A percentile compares a stretch with the other conserved stretches of the same genome.
Conservation (phyloP, 2,329 filamentous ascomycete species). For the Fusarium hainanense region DNA sequence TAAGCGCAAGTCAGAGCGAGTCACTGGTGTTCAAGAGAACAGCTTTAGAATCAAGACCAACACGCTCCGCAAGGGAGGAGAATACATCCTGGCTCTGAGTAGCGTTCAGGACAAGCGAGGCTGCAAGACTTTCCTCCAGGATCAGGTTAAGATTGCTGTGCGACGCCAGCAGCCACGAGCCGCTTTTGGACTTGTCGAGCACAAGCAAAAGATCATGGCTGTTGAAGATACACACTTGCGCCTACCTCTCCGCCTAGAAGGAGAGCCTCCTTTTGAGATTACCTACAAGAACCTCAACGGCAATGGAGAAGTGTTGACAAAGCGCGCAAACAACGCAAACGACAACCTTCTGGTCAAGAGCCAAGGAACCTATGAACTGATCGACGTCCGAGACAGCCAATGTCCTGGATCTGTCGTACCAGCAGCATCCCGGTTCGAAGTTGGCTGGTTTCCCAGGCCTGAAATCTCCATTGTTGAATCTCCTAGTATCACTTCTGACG, state of each 20-base stretch:
- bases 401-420: conserved; percentile 86
- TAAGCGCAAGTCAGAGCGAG: conserved; percentile 77
- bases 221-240: conserved; percentile 80
- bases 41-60: conserved; percentile 80
- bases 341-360: conserved; percentile 73
- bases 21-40: conserved; percentile 70
- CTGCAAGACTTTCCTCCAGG: conserved; percentile 87
- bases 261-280: conserved; percentile 85
- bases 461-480: conserved; percentile 73
- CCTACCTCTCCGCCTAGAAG: conserved; percentile 85
- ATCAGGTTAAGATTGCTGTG: conserved; percentile 86
- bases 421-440: conserved; percentile 77
- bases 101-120: conserved; percentile 87
- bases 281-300: conserved; percentile 76
- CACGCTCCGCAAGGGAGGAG: conserved; percentile 80
- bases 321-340: conserved; percentile 68
- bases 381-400: conserved; percentile 79
- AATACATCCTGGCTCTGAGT: conserved; percentile 87
- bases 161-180: conserved; percentile 88
- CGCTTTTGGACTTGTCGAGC: conserved; percentile 86
- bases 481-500: conserved; percentile 65
- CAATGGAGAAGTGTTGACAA: conserved; percentile 57
- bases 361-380: conserved; percentile 82
- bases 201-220: conserved; percentile 77
- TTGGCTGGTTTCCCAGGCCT: conserved; percentile 88